Evolutionary conservation across 2,329 filamentous ascomycete genomes (phyloP), one percentile per base, ranked within the genome.

Genomic region (Fusarium transvaalense): DNA sequence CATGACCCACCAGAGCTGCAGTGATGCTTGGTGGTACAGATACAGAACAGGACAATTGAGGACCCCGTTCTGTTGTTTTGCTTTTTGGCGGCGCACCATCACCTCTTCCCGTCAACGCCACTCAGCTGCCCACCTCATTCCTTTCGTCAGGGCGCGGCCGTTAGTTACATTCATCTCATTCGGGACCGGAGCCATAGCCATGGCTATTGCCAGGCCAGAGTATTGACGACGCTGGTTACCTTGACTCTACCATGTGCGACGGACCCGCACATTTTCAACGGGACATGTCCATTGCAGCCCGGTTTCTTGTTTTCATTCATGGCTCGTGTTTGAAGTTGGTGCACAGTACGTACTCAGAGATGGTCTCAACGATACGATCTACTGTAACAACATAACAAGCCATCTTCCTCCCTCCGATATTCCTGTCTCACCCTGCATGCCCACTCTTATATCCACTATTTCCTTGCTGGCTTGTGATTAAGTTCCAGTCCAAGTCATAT

Each of bases 1-100:
- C 59, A 59, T 71, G 67, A 23, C 56, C 56, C 50, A 56, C 60
- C 57, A 38, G 56, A 63, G 68, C 61, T 61, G 34, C 41, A 10
- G 29, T 51, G 34, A 69, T 70, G 68, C 72, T 62, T 67, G 66
- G 71, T 64, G 62, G 64, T 50, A 25, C 47, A 50, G 47, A 38
- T 50, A 25, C 47, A 50, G 47, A 38, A 27, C 34, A 27, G 38
- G 47, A 50, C 47, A 55, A 62, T 66, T 71, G 56, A 50, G 29
- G 58, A 53, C 21, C 48, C 38, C 42, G 47, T 47, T 57, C 48
- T 47, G 60, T 60, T 41, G 41, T 61, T 71, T 74, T 74, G 72
- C 71, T 74, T 74, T 72, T 72, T 70, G 47, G 59, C 53, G 61
- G 66, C 73, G 68, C 64, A 70, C 72, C 66, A 73, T 62, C 65